Evolutionary conservation across 495 filamentous ascomycete genomes (phyloP), one percentile per base, ranked within the genome.

Genomic region (Baudoinia panamericana): DNA sequence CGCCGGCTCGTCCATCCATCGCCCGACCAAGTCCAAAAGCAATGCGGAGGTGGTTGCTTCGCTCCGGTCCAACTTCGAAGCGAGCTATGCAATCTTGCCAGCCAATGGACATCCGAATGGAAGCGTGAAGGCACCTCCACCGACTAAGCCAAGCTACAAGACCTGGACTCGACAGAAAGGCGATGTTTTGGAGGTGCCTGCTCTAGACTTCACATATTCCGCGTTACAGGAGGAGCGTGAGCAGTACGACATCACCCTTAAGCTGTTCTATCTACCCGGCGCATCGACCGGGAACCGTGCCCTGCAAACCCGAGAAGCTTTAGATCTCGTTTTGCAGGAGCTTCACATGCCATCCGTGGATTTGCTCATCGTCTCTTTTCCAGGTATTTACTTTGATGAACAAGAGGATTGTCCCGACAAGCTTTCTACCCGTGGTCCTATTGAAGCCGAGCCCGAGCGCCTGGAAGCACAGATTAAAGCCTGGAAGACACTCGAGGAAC

Each of bases 221-320:
- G 77, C 79, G 0, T 62, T 95, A 17, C 63, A 76, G 20, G 87
- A 93, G 55, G 82, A 90, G 50, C 68, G 77, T 4, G 63, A 68
- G 39, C 74, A 82, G 48, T 93, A 95, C 65, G 82, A 93, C 60
- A 92, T 93, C 56, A 95, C 87, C 0, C 76, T 84, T 29, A 95
- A 95, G 56, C 63, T 95, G 16, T 95, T 95, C 70, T 92, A 88
- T 58, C 69, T 93, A 13, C 83, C 84, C 2, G 70, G 69, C 20
- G 37, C 36, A 2, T 67, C 76, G 9, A 64, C 71, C 0, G 64
- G 63, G 19, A 61, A 73, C 38, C 70, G 86, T 41, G 66, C 65
- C 44, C 62, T 63, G 40, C 76, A 92, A 58, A 80, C 80, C 12
- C 57, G 67, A 27, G 80, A 90, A 53, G 87, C 87, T 1, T 69